phyloP scores from a whole-genome alignment of 139 green algal species.

The Spirogloea muscicola region DNA sequence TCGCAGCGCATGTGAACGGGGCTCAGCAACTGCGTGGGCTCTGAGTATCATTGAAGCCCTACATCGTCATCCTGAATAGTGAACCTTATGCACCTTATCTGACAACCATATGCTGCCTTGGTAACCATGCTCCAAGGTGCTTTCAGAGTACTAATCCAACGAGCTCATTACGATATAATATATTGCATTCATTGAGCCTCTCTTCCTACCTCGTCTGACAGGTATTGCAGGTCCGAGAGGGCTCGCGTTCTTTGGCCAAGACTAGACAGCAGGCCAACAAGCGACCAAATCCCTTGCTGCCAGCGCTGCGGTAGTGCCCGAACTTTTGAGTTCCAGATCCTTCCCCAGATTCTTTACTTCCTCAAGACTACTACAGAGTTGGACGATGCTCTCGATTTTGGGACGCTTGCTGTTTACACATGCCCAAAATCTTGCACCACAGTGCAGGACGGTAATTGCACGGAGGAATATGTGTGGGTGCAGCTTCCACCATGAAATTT shows the following conservation, averaged over 20 bases:
- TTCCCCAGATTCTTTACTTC: constrained; percentile 9
- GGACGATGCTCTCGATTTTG: background rate
- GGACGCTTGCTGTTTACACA: constrained; percentile 12
- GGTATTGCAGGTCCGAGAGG: background rate
- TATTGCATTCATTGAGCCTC: background rate
- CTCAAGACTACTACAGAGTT: background rate
- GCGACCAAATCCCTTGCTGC: background rate
- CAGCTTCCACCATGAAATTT: background rate
- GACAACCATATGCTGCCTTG: no score
- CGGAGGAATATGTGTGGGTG: background rate
- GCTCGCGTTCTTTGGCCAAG: background rate
- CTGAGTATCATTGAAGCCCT: no score
- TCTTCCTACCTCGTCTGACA: background rate
- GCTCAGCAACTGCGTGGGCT: no score
- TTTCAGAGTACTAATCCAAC: no score
- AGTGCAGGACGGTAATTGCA: background rate
- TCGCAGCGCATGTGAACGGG: no score
- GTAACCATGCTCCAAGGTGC: no score
- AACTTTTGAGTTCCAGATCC: constrained; percentile 13
- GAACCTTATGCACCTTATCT: no score
- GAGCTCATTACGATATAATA: no score
- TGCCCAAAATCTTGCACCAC: background rate
- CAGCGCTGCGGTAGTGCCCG: background rate
- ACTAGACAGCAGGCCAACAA: background rate
- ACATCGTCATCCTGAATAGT: no score